Base-by-base conservation (phyloP, 2,329 filamentous ascomycete species). In the Colletotrichum coccodes region DNA sequence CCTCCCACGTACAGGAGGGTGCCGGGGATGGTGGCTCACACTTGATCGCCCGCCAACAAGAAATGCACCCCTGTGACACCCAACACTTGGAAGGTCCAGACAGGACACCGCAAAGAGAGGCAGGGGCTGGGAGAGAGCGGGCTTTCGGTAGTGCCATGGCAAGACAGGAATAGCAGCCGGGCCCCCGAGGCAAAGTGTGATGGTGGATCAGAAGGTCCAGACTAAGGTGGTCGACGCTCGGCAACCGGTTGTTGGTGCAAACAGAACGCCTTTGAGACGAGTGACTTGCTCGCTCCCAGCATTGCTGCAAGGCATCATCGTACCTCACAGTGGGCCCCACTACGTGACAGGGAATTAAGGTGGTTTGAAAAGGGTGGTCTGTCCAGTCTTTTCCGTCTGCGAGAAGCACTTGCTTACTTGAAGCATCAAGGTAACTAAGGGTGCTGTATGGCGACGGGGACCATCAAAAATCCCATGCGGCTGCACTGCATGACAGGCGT, bases 141-240 rank as follows among this genome's bases (percentile, higher is more conserved):
- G 53, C 40, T 64, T 8, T 40, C 46, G 46, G 53, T 44, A 52
- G n/a, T 36, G 68, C 63, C 14, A 52, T 42, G 57, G 50, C 36
- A 58, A 47, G 57, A 70, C 67, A 70, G 28, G 57, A 68, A 70
- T 70, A 70, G 63, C 49, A 69, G 54, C 21, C 54, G 40, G 34
- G 30, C 8, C 44, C 52, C 30, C 50, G 50, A 38, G 40, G 57
- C 47, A 52, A 68, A 53, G 58, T 42, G 26, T n/a, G 36, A 38
- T 42, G 44, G 63, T 68, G 67, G 63, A 70, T 61, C 42, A 61
- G 26, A 58, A 57, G 26, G 50, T 28, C 49, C 26, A 12, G 34
- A 26, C 36, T 26, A 56, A 44, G 40, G 44, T 52, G 36, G 60
- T 42, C 26, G 40, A 36, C 26, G 36, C 40, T 62, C 49, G 16